phyloP scores from a whole-genome alignment of 83 land plant genomes.

The Picea mariana region DNA sequence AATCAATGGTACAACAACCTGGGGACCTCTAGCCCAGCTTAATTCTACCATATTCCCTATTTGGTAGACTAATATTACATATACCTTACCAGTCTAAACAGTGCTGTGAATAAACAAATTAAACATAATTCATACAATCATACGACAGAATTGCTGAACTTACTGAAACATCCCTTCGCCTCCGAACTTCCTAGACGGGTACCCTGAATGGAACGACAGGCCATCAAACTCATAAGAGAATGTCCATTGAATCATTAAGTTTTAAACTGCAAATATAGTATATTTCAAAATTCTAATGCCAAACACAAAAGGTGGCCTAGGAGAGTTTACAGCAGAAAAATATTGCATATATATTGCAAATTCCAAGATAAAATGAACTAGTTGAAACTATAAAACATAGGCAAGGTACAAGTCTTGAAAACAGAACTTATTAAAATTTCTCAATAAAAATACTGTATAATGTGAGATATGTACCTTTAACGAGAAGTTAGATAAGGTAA shows the following conservation, averaged over 20 bases:
- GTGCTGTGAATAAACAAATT: not conserved
- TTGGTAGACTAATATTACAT: not conserved
- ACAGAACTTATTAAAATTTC: too few relatives aligned
- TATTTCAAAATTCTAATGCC: too few relatives aligned
- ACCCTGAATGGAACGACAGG: constrained; percentile 55
- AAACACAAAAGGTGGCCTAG: too few relatives aligned
- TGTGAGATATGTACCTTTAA: too few relatives aligned
- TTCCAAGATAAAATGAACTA: not conserved
- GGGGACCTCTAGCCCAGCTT: not conserved
- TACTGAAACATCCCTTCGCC: constrained; percentile 93
- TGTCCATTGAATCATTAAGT: not conserved
- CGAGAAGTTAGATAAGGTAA: too few relatives aligned
- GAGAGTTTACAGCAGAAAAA: not conserved
- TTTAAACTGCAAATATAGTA: too few relatives aligned
- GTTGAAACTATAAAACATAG: not conserved
- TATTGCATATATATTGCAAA: not conserved
- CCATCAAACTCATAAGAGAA: constrained; percentile 7
- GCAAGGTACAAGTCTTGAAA: too few relatives aligned
- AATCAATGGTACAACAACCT: not conserved
- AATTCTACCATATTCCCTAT: too few relatives aligned
- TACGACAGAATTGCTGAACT: constrained; percentile 29
- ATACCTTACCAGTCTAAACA: not conserved
- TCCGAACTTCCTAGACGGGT: constrained; percentile 90
- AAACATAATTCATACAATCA: constrained; percentile 4
- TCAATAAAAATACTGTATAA: too few relatives aligned